These are phyloP conservation scores for Cryptococcus sp. DNA, from an alignment of 1,284 basidiomycete genomes.

Conservation along the genomic window DNA sequence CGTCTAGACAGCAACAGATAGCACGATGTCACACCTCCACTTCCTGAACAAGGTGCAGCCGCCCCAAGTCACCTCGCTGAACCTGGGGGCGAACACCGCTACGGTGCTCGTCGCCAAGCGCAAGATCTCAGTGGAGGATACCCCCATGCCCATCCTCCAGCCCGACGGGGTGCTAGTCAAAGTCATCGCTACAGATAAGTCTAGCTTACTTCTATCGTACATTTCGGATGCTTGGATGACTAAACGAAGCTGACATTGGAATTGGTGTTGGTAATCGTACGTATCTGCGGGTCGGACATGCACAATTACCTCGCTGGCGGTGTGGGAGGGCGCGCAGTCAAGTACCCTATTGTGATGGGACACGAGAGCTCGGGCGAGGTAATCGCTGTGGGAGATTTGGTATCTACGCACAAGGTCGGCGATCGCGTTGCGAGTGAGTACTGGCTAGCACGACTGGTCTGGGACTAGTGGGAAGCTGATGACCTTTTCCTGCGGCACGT, in stretches of 20 bases:
- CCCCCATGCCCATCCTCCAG: conserved; percentile 45
- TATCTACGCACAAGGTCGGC: conserved; percentile 52
- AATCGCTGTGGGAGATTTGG: conserved; percentile 48
- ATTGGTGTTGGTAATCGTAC: conserved; percentile 7
- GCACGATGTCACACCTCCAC: conserved; percentile 43
- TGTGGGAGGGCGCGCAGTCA: conserved; percentile 48
- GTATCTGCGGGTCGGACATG: conserved; percentile 50
- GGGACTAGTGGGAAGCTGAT: background rate
- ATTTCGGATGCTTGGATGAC: background rate
- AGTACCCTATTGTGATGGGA: conserved; percentile 52
- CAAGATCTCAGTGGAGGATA: conserved; percentile 37
- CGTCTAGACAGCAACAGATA: background rate
- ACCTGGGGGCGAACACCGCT: conserved; percentile 41
- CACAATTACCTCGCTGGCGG: conserved; percentile 49
- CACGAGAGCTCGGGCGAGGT: conserved; percentile 53
- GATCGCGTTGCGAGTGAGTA: conserved; percentile 56
- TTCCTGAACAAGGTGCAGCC: conserved; percentile 42
- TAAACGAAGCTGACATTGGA: conserved; percentile 6
- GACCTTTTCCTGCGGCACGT: background rate
- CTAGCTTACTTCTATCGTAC: background rate
- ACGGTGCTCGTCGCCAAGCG: conserved; percentile 44
- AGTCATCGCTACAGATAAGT: conserved; percentile 44
- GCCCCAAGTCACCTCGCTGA: conserved; percentile 34
- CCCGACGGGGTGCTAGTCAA: conserved; percentile 50
- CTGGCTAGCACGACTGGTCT: background rate